Evolutionary conservation across 2,329 filamentous ascomycete genomes (phyloP).

Genomic region (Sporothrix inflata): DNA sequence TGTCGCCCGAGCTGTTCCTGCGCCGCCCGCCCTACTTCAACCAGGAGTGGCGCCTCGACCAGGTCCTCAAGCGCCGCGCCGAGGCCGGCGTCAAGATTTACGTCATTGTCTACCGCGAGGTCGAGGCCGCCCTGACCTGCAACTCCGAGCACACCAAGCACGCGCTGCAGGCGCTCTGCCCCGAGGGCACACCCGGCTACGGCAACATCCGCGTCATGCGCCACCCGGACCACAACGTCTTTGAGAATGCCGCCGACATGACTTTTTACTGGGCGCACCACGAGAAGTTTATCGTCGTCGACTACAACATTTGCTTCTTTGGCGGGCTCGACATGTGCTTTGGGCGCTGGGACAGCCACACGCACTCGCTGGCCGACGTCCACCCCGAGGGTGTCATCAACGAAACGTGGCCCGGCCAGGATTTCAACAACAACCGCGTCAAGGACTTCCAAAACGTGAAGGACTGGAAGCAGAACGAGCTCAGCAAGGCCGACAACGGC

Average conservation of each 20-base stretch:
- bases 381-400: constrained; percentile 81
- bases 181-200: constrained; percentile 76
- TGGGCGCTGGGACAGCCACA: constrained; percentile 86
- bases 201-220: constrained; percentile 89
- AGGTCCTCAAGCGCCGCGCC: constrained; percentile 82
- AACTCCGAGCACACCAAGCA: constrained; percentile 94
- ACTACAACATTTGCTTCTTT: constrained; percentile 88
- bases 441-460: constrained; percentile 92
- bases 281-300: constrained; percentile 95
- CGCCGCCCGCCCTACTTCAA: constrained; percentile 80
- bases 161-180: constrained; percentile 76
- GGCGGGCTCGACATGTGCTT: constrained; percentile 95
- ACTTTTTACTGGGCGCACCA: constrained; percentile 98
- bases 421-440: constrained; percentile 97
- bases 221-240: constrained; percentile 92
- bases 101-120: constrained; percentile 89
- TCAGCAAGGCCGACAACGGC: constrained; percentile 87
- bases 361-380: constrained; percentile 83
- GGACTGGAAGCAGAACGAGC: constrained; percentile 91
- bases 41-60: constrained; percentile 85
- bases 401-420: constrained; percentile 92
- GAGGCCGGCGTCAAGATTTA: constrained; percentile 95
- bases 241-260: constrained; percentile 94
- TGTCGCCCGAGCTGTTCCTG: constrained; percentile 85
- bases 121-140: constrained; percentile 80